phyloP scores from a whole-genome alignment of 352 stramenopile species.

The Halophytophthora batemanensis region DNA sequence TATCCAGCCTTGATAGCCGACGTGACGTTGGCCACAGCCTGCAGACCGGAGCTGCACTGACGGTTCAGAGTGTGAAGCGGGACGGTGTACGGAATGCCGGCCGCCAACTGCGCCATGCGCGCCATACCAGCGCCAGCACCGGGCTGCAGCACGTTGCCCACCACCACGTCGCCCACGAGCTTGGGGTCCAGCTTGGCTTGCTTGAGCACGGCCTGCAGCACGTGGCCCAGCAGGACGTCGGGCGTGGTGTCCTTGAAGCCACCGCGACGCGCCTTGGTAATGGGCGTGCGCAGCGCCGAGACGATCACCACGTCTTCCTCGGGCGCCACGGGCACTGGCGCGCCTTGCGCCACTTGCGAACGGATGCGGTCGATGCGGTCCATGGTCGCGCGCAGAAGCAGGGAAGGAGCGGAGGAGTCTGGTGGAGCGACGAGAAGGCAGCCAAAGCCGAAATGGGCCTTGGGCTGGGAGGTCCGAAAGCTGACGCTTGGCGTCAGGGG shows the following conservation, averaged over 20 bases:
- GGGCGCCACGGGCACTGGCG: conserved; percentile 12
- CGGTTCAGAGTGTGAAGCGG: conserved; percentile 80
- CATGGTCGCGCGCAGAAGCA: no score
- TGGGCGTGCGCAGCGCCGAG: conserved; percentile 79
- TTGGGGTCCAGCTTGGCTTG: conserved; percentile 79
- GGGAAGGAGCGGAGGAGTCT: not conserved
- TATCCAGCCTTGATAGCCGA: conserved; percentile 76
- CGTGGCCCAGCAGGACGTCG: conserved; percentile 85
- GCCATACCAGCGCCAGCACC: conserved; percentile 71
- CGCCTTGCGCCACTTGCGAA: conserved; percentile 50
- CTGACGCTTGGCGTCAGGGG: not conserved
- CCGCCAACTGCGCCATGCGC: conserved; percentile 77
- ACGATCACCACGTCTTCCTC: conserved; percentile 87
- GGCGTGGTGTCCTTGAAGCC: conserved; percentile 92
- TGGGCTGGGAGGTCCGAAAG: no score
- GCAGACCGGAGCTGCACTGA: conserved; percentile 84
- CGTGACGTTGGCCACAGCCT: conserved; percentile 79
- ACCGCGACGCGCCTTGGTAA: conserved; percentile 84
- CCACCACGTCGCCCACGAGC: conserved; percentile 75
- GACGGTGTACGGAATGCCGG: conserved; percentile 76
- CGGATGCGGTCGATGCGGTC: conserved; percentile 75
- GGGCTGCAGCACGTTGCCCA: conserved; percentile 87
- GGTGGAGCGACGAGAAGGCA: conserved; percentile 7
- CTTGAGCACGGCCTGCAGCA: conserved; percentile 80
- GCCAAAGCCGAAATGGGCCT: conserved; percentile 14